These are phyloP conservation scores for Leucosporidium creatinivorum DNA, from an alignment of 768 basidiomycete species.

Conservation along the genomic window DNA sequence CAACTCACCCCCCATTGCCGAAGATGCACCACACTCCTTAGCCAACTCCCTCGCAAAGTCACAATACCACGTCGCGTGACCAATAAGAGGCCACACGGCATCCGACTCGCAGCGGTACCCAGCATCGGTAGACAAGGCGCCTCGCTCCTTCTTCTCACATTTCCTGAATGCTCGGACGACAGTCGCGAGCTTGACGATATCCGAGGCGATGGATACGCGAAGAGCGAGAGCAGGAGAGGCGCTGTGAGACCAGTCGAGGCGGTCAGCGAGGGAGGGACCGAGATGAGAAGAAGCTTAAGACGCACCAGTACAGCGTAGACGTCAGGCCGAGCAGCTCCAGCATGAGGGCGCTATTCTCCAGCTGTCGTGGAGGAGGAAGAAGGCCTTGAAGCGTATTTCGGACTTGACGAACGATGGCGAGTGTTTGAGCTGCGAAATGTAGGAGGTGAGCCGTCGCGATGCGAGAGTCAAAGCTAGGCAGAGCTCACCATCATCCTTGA, in stretches of 20 bases:
- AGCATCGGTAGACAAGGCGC: not conserved
- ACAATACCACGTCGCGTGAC: slow-evolving; percentile 1
- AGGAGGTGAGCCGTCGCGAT: not conserved
- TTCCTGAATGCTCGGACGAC: not conserved
- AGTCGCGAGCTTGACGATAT: not conserved
- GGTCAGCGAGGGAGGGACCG: not conserved
- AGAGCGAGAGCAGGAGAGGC: not conserved
- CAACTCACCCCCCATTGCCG: not conserved
- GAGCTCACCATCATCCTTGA: not conserved
- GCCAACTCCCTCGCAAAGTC: not conserved
- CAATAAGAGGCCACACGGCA: slow-evolving; percentile 13
- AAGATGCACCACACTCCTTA: not conserved
- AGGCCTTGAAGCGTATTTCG: not conserved
- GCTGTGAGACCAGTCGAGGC: not conserved
- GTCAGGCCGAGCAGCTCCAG: slow-evolving; percentile 12
- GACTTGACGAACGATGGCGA: not conserved
- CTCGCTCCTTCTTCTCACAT: slow-evolving; percentile 1
- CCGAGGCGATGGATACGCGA: not conserved
- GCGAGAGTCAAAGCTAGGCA: not conserved
- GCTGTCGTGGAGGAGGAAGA: not conserved
- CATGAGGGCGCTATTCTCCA: slow-evolving; percentile 1
- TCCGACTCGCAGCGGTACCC: not conserved
- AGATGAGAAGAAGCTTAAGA: not conserved
- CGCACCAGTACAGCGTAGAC: not conserved
- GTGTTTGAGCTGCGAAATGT: not conserved